Conservation (phyloP, 192 early-diverging fungal genomes). For the Funneliformis geosporum region DNA sequence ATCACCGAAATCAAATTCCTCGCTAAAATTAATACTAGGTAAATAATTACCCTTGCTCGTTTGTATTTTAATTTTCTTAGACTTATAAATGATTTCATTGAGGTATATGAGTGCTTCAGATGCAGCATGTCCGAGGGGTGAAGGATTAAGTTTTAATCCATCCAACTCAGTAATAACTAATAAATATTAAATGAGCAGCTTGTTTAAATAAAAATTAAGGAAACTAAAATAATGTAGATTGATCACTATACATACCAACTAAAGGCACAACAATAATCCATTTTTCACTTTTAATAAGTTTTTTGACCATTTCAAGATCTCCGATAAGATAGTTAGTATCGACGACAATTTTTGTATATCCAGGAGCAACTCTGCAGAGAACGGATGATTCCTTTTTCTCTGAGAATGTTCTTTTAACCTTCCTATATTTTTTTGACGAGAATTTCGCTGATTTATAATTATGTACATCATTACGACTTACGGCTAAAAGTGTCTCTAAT, state of each 20-base stretch:
- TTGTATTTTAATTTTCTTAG: slow-evolving; percentile 49
- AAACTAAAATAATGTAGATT: slow-evolving; percentile 15
- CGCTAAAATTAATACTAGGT: slow-evolving; percentile 52
- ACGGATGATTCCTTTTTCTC: not conserved
- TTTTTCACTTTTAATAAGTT: slow-evolving; percentile 44
- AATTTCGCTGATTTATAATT: slow-evolving; percentile 22
- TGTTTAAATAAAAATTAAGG: not conserved
- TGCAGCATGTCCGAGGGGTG: slow-evolving; percentile 52
- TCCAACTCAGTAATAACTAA: slow-evolving; percentile 60
- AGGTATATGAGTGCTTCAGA: slow-evolving; percentile 48
- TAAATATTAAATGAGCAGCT: not conserved
- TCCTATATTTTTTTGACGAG: slow-evolving; percentile 8
- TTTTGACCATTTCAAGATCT: slow-evolving; percentile 47
- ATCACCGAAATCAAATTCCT: slow-evolving; percentile 41
- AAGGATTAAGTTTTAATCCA: slow-evolving; percentile 51
- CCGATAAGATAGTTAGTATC: slow-evolving; percentile 63
- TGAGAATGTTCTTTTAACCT: slow-evolving; percentile 21
- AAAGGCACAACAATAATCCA: slow-evolving; percentile 58
- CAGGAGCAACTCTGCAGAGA: slow-evolving; percentile 33
- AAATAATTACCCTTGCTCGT: slow-evolving; percentile 59
- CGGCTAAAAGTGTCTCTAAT: slow-evolving; percentile 15
- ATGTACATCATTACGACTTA: not conserved
- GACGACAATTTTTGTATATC: slow-evolving; percentile 48
- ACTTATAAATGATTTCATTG: slow-evolving; percentile 40
- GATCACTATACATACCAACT: too few relatives aligned